phyloP scores from a whole-genome alignment of 1,284 basidiomycete genomes.

The Meira nashicola region DNA sequence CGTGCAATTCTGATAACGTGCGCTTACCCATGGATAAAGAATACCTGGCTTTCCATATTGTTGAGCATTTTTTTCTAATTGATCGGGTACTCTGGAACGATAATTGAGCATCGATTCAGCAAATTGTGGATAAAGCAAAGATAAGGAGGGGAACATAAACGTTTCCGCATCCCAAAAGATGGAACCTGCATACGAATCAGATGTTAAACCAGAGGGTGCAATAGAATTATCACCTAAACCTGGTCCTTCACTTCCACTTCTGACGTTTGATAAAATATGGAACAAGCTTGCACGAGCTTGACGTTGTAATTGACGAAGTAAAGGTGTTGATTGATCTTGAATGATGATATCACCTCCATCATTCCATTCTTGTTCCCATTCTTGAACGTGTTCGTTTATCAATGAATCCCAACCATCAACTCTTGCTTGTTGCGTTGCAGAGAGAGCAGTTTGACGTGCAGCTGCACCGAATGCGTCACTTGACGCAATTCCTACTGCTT shows the following conservation, averaged over 20 bases:
- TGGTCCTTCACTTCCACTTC: conserved; percentile 23
- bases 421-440: conserved; percentile 20
- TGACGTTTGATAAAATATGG: conserved; percentile 32
- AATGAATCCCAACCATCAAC: conserved; percentile 23
- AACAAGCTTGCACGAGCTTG: conserved; percentile 32
- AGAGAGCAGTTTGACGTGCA: conserved; percentile 22
- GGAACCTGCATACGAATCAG: conserved; percentile 21
- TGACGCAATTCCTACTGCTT: conserved; percentile 48
- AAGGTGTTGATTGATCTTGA: conserved; percentile 14
- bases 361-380: conserved; percentile 27
- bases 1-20: conserved; percentile 25
- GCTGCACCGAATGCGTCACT: conserved; percentile 26
- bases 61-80: conserved; percentile 12
- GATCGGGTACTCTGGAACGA: conserved; percentile 17
- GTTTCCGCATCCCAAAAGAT: conserved; percentile 40
- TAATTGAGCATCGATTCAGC: conserved; percentile 38
- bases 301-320: conserved; percentile 25
- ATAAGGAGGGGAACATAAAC: conserved; percentile 38
- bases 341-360: conserved; percentile 35
- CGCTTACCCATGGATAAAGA: conserved; percentile 40
- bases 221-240: conserved; percentile 41
- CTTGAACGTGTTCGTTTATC: conserved; percentile 15
- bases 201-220: conserved; percentile 39
- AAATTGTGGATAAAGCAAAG: conserved; percentile 27
- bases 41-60: conserved; percentile 21